Conservation (phyloP, 1,139 yeast genomes). For the Pichia sp. region DNA sequence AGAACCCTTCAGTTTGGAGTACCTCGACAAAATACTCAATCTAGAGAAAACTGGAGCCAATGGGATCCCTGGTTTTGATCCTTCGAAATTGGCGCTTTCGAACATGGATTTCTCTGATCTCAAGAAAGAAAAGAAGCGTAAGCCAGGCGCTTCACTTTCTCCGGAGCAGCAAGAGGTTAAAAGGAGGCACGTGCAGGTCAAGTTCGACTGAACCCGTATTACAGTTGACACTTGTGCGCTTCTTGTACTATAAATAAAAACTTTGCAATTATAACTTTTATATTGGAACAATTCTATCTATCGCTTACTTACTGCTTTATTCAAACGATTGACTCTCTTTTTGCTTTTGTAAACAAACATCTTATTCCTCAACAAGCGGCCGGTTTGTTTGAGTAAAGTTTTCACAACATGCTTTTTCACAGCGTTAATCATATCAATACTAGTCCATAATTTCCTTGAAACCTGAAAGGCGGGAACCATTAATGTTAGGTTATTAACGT, state of each 20-base stretch:
- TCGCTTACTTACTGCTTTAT: conserved; percentile 2
- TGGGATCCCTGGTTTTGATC: conserved; percentile 78
- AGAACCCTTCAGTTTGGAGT: conserved; percentile 45
- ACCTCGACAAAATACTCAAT: conserved; percentile 49
- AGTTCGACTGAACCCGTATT: conserved; percentile 17
- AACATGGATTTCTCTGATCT: conserved; percentile 37
- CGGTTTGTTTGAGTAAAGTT: conserved; percentile 54
- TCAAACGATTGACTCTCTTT: conserved; percentile 15
- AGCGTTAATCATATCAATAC: conserved; percentile 49
- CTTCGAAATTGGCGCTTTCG: conserved; percentile 61
- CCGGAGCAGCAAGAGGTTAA: conserved; percentile 24
- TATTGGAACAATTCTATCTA: background rate
- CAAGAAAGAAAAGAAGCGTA: conserved; percentile 32
- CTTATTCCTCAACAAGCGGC: conserved; percentile 55
- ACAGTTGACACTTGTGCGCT: background rate
- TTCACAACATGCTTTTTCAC: conserved; percentile 50
- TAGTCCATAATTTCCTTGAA: conserved; percentile 46
- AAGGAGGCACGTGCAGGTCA: conserved; percentile 31
- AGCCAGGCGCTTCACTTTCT: conserved; percentile 18
- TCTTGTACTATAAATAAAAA: background rate
- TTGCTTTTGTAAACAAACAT: conserved; percentile 29
- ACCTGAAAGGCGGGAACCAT: conserved; percentile 51
- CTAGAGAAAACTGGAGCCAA: conserved; percentile 66
- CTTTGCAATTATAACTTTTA: no score
- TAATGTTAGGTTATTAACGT: conserved; percentile 56